Percentiles rank a stretch among this genome's conserved stretches.
Conservation (phyloP, 257 asterid species). For the Penstemon barbatus region DNA sequence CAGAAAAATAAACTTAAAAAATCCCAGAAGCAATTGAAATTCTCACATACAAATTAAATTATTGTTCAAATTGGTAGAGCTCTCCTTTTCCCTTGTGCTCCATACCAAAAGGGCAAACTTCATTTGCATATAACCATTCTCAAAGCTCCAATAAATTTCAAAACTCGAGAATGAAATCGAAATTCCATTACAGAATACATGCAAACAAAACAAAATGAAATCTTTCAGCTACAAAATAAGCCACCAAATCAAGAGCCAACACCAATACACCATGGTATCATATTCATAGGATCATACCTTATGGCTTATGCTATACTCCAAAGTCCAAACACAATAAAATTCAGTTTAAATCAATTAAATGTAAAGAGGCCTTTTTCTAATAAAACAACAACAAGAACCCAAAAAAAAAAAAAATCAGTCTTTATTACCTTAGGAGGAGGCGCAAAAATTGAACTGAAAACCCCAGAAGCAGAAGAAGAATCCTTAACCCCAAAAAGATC, state of each 20-base stretch:
- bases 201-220: conserved; percentile 27
- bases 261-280: background rate
- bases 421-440: conserved; percentile 59
- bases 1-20: background rate
- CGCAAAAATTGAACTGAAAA: conserved; percentile 65
- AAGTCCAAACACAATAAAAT: background rate
- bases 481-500: conserved; percentile 87
- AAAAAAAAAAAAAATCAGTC: background rate
- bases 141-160: background rate
- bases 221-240: background rate
- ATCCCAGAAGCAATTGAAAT: background rate
- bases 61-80: conserved; percentile 8
- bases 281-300: background rate
- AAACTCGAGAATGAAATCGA: background rate
- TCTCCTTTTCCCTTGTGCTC: background rate
- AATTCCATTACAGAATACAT: conserved; percentile 21
- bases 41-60: background rate
- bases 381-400: background rate
- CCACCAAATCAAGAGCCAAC: conserved; percentile 4
- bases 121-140: background rate
- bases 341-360: background rate
- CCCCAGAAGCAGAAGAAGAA: conserved; percentile 50
- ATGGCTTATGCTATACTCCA: background rate
- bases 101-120: conserved; percentile 8
- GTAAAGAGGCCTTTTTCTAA: conserved; percentile 14